A percentile compares a stretch with the other conserved stretches of the same genome.
These are phyloP conservation scores for Boletus tomentosulus DNA, from an alignment of 768 basidiomycete genomes.

Conservation along the genomic window DNA sequence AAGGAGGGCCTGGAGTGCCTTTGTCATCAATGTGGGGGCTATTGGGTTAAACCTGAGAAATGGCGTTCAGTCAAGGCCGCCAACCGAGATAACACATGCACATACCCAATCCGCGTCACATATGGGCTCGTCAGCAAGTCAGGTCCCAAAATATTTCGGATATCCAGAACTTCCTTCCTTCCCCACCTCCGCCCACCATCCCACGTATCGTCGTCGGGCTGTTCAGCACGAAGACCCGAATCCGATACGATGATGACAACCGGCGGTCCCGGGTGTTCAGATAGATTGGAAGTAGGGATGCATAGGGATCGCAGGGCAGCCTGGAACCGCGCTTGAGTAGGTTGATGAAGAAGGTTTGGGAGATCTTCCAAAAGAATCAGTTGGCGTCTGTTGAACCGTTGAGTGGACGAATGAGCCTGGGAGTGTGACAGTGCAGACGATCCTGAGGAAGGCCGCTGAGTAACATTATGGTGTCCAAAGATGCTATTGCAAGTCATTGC, in stretches of 20 bases:
- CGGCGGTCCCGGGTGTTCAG: conserved; percentile 41
- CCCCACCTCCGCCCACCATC: conserved; percentile 44
- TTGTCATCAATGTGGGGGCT: conserved; percentile 78
- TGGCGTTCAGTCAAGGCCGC: neutral
- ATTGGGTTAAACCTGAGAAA: conserved; percentile 82
- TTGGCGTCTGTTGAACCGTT: conserved; percentile 36
- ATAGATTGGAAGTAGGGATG: conserved; percentile 22
- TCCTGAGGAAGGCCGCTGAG: conserved; percentile 4
- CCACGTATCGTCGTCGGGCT: conserved; percentile 44
- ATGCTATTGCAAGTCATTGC: conserved; percentile 58
- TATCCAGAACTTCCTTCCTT: conserved; percentile 55
- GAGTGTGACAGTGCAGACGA: conserved; percentile 3
- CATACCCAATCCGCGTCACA: conserved; percentile 77
- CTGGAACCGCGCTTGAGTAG: conserved; percentile 71
- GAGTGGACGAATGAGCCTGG: neutral
- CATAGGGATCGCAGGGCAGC: conserved; percentile 56
- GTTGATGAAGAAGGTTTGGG: conserved; percentile 79
- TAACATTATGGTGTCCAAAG: conserved; percentile 29
- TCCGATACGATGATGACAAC: conserved; percentile 84
- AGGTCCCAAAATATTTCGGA: conserved; percentile 66
- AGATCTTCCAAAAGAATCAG: conserved; percentile 85
- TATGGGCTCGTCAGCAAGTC: conserved; percentile 67
- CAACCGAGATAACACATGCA: conserved; percentile 5
- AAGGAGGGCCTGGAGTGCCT: conserved; percentile 65
- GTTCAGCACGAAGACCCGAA: conserved; percentile 71